Conservation (phyloP, 306 rosid genomes). For the Quercus parvula region DNA sequence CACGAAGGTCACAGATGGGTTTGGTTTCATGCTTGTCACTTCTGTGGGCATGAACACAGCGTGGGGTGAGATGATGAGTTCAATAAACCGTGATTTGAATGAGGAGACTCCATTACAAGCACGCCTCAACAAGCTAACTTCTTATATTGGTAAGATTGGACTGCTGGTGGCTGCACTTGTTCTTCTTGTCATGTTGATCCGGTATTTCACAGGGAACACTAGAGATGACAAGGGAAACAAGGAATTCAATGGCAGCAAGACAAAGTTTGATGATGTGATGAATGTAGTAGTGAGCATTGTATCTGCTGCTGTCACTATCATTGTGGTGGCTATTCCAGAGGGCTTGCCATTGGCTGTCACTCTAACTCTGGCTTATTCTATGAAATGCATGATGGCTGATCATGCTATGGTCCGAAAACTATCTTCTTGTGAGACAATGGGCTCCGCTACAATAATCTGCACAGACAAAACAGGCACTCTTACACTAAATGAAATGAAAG, state of each 20-base stretch:
- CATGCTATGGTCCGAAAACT: constrained; percentile 27
- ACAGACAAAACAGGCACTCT: constrained; percentile 30
- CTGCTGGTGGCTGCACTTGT: constrained; percentile 16
- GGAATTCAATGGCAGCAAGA: constrained; percentile 24
- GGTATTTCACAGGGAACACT: constrained; percentile 27
- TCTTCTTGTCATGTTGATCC: constrained; percentile 12
- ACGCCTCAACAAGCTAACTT: constrained; percentile 22
- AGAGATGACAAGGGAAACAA: background rate
- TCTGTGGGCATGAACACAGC: constrained; percentile 23
- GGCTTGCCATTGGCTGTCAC: constrained; percentile 25
- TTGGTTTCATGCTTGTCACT: constrained; percentile 23
- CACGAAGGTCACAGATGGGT: constrained; percentile 25
- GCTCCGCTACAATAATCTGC: constrained; percentile 21
- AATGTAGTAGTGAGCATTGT: constrained; percentile 12
- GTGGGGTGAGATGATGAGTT: constrained; percentile 31
- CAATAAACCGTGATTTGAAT: constrained; percentile 3
- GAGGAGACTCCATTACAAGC: constrained; percentile 18
- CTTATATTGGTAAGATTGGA: constrained; percentile 16
- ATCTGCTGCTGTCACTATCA: constrained; percentile 15
- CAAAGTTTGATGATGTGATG: constrained; percentile 2
- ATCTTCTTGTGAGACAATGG: constrained; percentile 29
- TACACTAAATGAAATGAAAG: constrained; percentile 27
- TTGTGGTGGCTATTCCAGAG: constrained; percentile 27
- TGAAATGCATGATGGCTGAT: constrained; percentile 29
- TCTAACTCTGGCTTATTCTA: constrained; percentile 25